Evolutionary conservation across 805 yeast genomes (phyloP).

Genomic region (Candida saitoana): DNA sequence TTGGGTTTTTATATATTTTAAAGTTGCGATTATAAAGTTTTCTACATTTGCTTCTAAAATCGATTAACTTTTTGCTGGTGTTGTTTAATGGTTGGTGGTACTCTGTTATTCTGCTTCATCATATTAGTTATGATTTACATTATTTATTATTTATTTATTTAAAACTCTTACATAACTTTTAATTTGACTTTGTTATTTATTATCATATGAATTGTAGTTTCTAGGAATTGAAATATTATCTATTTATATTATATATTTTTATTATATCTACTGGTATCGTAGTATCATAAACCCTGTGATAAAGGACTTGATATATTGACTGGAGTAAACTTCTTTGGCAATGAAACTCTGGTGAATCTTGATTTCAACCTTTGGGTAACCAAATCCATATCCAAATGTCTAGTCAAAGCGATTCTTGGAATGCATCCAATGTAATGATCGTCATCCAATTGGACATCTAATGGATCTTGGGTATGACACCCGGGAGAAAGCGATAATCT

Average conservation of each 20-base stretch:
- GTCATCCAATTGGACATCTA: conserved; percentile 93
- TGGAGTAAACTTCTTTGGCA: conserved; percentile 90
- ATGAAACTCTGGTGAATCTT: conserved; percentile 77
- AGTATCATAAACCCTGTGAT: conserved; percentile 17
- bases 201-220: not conserved
- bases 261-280: too few relatives aligned
- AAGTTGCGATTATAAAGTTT: not conserved
- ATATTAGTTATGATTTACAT: not conserved
- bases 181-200: conserved; percentile 2
- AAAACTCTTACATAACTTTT: conserved; percentile 3
- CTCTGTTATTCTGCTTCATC: not conserved
- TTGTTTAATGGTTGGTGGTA: conserved; percentile 5
- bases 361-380: conserved; percentile 77
- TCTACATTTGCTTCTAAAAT: conserved; percentile 2
- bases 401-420: conserved; percentile 82
- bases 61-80: not conserved
- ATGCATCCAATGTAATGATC: conserved; percentile 96
- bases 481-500: conserved; percentile 95
- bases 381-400: conserved; percentile 89
- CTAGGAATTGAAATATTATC: not conserved
- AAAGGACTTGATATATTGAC: conserved; percentile 78
- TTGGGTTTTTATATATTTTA: conserved; percentile 1
- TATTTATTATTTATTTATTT: conserved; percentile 2
- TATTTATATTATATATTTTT: too few relatives aligned
- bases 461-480: conserved; percentile 95